Evolutionary conservation across 805 yeast species (phyloP).

Genomic region (Lipomyces sp.): DNA sequence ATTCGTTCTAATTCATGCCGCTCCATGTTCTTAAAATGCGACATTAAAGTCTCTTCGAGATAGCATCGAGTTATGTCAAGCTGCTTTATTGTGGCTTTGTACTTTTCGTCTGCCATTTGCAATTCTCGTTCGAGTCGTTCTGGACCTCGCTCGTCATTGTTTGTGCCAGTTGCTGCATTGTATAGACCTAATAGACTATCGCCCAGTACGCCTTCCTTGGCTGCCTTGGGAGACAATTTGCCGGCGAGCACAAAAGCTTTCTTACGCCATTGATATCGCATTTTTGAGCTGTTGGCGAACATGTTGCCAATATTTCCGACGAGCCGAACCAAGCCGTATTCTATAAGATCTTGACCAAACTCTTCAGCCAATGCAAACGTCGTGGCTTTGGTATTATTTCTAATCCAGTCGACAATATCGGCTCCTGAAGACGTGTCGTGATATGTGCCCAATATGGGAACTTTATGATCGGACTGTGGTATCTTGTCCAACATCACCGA

Average conservation of each 20-base stretch:
- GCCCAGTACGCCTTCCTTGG: slow-evolving; percentile 40
- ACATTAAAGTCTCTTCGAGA: slow-evolving; percentile 71
- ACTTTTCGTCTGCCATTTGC: slow-evolving; percentile 59
- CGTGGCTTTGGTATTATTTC: slow-evolving; percentile 51
- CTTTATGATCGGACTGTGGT: slow-evolving; percentile 59
- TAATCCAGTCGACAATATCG: slow-evolving; percentile 63
- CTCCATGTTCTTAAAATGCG: slow-evolving; percentile 77
- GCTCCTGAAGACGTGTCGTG: slow-evolving; percentile 66
- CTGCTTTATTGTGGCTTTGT: slow-evolving; percentile 58
- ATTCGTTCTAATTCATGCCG: slow-evolving; percentile 80
- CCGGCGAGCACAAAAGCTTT: slow-evolving; percentile 58
- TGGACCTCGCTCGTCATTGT: slow-evolving; percentile 56
- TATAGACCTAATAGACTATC: slow-evolving; percentile 43
- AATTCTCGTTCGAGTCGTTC: slow-evolving; percentile 63
- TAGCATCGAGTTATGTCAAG: slow-evolving; percentile 72
- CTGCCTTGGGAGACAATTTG: slow-evolving; percentile 24
- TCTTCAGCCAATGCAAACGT: slow-evolving; percentile 65
- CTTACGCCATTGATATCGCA: slow-evolving; percentile 81
- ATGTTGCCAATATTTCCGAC: slow-evolving; percentile 39
- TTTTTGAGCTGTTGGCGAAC: slow-evolving; percentile 76
- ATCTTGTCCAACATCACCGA: slow-evolving; percentile 53
- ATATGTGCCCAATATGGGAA: slow-evolving; percentile 73
- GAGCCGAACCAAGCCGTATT: slow-evolving; percentile 35
- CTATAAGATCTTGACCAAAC: slow-evolving; percentile 74
- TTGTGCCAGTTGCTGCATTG: slow-evolving; percentile 37